Percentiles rank a stretch among this genome's conserved stretches.
Conservation (phyloP, 805 yeast species). For the Cyberlindnera japonica region DNA sequence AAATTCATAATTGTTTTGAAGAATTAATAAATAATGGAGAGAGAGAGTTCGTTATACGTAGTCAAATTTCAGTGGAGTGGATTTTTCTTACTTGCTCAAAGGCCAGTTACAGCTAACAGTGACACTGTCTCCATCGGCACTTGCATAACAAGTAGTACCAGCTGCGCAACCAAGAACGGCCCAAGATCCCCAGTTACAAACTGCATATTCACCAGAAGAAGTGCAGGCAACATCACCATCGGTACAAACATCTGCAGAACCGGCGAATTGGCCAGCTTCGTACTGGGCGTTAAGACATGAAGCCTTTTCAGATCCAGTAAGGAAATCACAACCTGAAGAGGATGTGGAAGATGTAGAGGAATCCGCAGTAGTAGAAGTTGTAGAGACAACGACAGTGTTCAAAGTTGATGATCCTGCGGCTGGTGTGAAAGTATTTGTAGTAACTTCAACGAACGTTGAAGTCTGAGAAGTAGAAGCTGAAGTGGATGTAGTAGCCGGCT, state of each 20-base stretch:
- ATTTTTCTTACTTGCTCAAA: constrained; percentile 2
- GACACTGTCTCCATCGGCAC: constrained; percentile 37
- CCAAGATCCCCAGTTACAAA: constrained; percentile 59
- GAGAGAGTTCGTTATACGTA: constrained; percentile 3
- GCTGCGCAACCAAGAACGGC: constrained; percentile 53
- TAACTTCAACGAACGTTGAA: constrained; percentile 6
- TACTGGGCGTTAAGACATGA: constrained; percentile 43
- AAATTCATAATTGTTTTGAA: too few species aligned
- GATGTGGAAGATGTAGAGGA: constrained; percentile 7
- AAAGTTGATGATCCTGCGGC: constrained; percentile 6
- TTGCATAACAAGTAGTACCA: constrained; percentile 62
- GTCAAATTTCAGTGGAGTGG: constrained; percentile 4
- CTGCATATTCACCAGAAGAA: constrained; percentile 46
- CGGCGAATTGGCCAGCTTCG: constrained; percentile 39
- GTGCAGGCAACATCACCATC: constrained; percentile 53
- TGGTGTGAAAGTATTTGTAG: constrained; percentile 11
- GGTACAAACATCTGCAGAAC: constrained; percentile 39
- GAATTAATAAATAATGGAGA: not conserved
- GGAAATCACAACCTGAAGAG: constrained; percentile 31
- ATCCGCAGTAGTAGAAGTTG: constrained; percentile 2
- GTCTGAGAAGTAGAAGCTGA: constrained; percentile 1
- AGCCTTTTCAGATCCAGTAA: constrained; percentile 40
- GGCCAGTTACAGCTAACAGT: constrained; percentile 47
- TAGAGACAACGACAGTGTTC: constrained; percentile 10
- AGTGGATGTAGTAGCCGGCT: not conserved